Percentiles rank a stretch among this genome's conserved stretches.
Evolutionary conservation across 2,329 filamentous ascomycete genomes (phyloP).

Genomic region (Claviceps citrina): DNA sequence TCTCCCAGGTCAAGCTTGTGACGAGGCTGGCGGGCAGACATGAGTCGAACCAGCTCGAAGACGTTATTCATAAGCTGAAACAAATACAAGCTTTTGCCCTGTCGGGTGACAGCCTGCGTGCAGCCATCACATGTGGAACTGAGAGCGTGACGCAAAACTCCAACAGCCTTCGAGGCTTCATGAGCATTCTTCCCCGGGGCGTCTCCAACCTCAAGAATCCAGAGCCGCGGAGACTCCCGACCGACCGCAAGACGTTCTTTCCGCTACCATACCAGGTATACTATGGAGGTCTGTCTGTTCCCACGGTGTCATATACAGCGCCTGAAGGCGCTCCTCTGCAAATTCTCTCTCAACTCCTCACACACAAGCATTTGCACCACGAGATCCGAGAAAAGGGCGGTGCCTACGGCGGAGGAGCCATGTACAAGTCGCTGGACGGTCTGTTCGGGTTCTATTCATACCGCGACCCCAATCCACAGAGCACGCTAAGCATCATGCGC

Average conservation of each 20-base stretch:
- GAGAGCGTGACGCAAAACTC: constrained; percentile 60
- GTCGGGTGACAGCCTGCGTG: constrained; percentile 52
- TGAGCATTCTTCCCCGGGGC: constrained; percentile 24
- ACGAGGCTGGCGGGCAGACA: constrained; percentile 61
- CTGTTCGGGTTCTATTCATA: constrained; percentile 94
- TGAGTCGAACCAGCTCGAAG: constrained; percentile 51
- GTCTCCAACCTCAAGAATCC: constrained; percentile 25
- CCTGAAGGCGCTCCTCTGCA: constrained; percentile 64
- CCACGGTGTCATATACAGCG: constrained; percentile 71
- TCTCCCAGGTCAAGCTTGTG: constrained; percentile 77
- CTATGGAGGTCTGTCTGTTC: constrained; percentile 70
- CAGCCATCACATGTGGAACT: constrained; percentile 71
- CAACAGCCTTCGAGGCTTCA: constrained; percentile 53
- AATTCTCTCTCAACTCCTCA: constrained; percentile 79
- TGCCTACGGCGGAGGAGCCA: constrained; percentile 86
- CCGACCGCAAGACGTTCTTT: constrained; percentile 67
- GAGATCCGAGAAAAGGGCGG: constrained; percentile 97
- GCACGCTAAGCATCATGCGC: constrained; percentile 72
- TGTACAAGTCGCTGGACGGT: constrained; percentile 63
- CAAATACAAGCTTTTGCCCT: constrained; percentile 68
- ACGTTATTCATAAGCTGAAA: constrained; percentile 72
- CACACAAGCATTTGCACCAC: constrained; percentile 90
- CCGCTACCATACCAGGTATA: constrained; percentile 94
- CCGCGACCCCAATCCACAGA: constrained; percentile 85
- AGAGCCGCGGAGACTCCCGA: constrained; percentile 21